These are phyloP conservation scores for Lasiosphaeria miniovina DNA, from an alignment of 495 filamentous ascomycete genomes.

Conservation along the genomic window DNA sequence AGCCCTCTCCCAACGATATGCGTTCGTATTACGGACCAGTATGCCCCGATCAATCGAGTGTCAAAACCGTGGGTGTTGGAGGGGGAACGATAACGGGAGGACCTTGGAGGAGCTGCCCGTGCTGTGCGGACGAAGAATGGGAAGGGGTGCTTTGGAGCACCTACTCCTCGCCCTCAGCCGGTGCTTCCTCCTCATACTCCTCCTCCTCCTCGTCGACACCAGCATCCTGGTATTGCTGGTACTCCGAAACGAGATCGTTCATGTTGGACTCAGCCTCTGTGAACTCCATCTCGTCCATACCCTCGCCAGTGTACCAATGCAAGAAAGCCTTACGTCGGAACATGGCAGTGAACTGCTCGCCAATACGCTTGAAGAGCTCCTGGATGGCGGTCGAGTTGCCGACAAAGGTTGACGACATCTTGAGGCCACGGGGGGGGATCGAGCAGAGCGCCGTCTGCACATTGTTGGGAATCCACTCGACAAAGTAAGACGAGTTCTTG, in stretches of 20 bases:
- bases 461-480: conserved; percentile 99
- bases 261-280: conserved; percentile 99
- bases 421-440: conserved; percentile 94
- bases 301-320: conserved; percentile 99
- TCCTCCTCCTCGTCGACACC: conserved; percentile 71
- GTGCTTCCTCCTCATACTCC: conserved; percentile 61
- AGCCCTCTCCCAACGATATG: too few relatives aligned
- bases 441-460: conserved; percentile 99
- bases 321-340: conserved; percentile 99
- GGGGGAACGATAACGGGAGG: not conserved
- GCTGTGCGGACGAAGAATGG: too few relatives aligned
- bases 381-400: conserved; percentile 99
- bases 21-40: too few relatives aligned
- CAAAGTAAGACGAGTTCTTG: conserved; percentile 99
- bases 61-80: not conserved
- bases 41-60: too few relatives aligned
- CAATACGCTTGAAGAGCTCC: conserved; percentile 99
- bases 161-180: conserved; percentile 53
- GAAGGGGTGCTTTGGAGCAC: not conserved
- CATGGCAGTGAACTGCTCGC: conserved; percentile 99
- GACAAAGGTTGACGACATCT: conserved; percentile 99
- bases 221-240: conserved; percentile 99
- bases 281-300: conserved; percentile 99
- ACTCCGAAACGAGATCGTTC: conserved; percentile 99
- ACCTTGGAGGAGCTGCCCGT: not conserved